A percentile compares a stretch with the other conserved stretches of the same genome.
Conservation (phyloP, 2,329 filamentous ascomycete species). For the Fusarium siculi region DNA sequence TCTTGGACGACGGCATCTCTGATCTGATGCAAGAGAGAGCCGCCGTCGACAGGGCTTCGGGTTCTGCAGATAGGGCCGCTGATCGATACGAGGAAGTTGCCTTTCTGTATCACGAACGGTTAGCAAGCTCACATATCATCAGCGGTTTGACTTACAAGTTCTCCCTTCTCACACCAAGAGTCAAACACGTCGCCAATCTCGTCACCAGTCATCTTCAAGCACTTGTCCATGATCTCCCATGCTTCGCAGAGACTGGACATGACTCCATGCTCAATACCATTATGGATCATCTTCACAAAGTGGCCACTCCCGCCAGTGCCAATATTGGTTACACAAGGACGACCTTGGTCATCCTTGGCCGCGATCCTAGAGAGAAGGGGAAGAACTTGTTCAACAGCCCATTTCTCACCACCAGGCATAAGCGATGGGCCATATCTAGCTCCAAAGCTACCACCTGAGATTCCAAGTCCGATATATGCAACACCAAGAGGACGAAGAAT, state of each 20-base stretch:
- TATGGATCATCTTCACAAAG: conserved; percentile 81
- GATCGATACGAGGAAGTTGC: conserved; percentile 72
- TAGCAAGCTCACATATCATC: background rate
- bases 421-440: conserved; percentile 74
- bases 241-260: conserved; percentile 72
- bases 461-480: conserved; percentile 74
- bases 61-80: conserved; percentile 68
- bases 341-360: conserved; percentile 67
- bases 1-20: conserved; percentile 79
- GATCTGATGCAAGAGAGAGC: conserved; percentile 68
- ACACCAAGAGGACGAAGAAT: conserved; percentile 67
- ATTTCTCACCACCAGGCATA: conserved; percentile 70
- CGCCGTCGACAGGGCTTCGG: conserved; percentile 51
- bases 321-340: conserved; percentile 68
- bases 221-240: conserved; percentile 70
- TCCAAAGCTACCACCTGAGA: conserved; percentile 76
- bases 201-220: conserved; percentile 67
- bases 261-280: conserved; percentile 80
- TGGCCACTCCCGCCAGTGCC: conserved; percentile 74
- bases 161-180: conserved; percentile 68
- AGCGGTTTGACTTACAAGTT: conserved; percentile 51
- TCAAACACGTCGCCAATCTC: conserved; percentile 69
- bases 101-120: conserved; percentile 23
- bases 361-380: conserved; percentile 70
- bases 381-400: conserved; percentile 67